Evolutionary conservation across 2,329 filamentous ascomycete genomes (phyloP).

Genomic region (Leptographium radiaticola): DNA sequence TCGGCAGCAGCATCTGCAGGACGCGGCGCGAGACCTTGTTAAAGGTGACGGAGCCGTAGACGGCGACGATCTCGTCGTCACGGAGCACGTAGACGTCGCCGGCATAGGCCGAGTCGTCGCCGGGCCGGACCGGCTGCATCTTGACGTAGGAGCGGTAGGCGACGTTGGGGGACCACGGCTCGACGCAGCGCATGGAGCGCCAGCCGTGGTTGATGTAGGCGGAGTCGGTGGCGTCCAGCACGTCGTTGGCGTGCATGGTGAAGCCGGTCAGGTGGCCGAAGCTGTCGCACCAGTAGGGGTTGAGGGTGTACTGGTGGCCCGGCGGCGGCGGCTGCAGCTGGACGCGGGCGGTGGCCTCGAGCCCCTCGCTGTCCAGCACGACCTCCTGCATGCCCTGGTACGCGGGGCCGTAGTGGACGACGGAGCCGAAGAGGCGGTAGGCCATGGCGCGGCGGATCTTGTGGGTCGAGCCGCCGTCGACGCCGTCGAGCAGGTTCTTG

Average conservation of each 20-base stretch:
- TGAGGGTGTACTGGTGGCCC: conserved; percentile 18
- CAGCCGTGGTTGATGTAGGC: conserved; percentile 23
- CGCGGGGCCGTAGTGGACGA: neutral
- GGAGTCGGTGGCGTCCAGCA: conserved; percentile 19
- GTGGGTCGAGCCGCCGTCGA: neutral
- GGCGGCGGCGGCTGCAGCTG: neutral
- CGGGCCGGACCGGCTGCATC: conserved; percentile 16
- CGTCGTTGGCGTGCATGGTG: conserved; percentile 22
- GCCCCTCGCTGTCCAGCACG: neutral
- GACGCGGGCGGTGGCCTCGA: neutral
- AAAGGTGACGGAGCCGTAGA: conserved; percentile 23
- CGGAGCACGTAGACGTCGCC: conserved; percentile 25
- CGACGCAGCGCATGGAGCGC: conserved; percentile 5
- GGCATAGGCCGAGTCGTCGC: conserved; percentile 14
- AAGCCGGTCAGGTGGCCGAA: conserved; percentile 25
- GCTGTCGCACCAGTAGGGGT: conserved; percentile 26
- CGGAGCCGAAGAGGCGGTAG: neutral
- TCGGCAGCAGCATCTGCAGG: conserved; percentile 13
- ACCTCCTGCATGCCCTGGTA: conserved; percentile 2
- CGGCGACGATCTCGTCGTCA: conserved; percentile 19
- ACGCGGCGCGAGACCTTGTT: conserved; percentile 14
- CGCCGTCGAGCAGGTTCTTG: neutral
- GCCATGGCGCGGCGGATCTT: neutral
- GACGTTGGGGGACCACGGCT: conserved; percentile 1
- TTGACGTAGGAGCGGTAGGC: conserved; percentile 24